Evolutionary conservation across 345 rosid genomes (phyloP), one percentile per base, ranked within the genome.

Genomic region (Laguncularia racemosa): DNA sequence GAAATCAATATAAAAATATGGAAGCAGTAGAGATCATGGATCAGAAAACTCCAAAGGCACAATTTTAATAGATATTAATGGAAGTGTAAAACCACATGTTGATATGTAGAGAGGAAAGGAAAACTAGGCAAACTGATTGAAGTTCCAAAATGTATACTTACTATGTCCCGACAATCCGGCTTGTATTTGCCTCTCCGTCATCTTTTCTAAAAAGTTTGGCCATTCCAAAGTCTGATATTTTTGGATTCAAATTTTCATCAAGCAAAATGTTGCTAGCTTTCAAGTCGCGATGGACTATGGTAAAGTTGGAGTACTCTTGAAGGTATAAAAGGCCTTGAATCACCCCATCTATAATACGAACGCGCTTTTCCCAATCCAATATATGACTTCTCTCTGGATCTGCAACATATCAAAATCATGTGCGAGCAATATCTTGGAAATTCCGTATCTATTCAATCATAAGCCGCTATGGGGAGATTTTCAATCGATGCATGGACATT

Each of bases 221-320:
- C 78, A 75, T 68, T 40, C 86, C 86, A 5, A 81, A 78, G 63
- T 78, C 83, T 6, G 81, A 71, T 16, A 80, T 77, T 56, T 77
- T 80, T 0, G 79, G 76, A 16, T 56, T 62, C 82, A 76, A 61
- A 17, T 73, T 73, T 46, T 26, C 57, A 56, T 77, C 80, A n/a
- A 80, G 52, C 61, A 77, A 63, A 52, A 72, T 55, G 67, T 80
- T 80, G 54, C 81, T 68, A 20, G 76, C 69, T 64, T 79, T 73
- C 33, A 69, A 16, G 40, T 70, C 69, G n/a, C 62, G 53, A 56
- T 70, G 74, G 48, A 60, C 38, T 17, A 67, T 48, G 8, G 59
- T 63, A 7, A 51, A 46, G n/a, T 50, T 72, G 13, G 73, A 68
- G 58, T 65, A 73, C 28, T 68, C 73, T 50, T 65, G 77, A 6